phyloP scores from a whole-genome alignment of 495 filamentous ascomycete species.

The Amphirosellinia nigrospora region DNA sequence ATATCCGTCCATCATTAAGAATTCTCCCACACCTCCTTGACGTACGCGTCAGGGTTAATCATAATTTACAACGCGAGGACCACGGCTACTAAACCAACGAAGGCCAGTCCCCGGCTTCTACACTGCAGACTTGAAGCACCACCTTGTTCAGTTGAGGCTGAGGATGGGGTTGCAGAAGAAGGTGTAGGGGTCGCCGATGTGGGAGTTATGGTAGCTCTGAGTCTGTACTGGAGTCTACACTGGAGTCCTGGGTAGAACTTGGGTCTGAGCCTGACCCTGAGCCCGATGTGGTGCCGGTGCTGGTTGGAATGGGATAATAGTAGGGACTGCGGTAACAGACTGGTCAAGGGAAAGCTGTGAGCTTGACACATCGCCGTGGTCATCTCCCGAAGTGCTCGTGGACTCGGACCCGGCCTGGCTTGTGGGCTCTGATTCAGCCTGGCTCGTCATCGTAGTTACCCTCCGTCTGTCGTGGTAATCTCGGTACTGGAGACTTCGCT shows the following conservation, averaged over 20 bases:
- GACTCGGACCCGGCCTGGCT: conserved; percentile 22
- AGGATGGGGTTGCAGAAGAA: conserved; percentile 28
- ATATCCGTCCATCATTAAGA: neutral
- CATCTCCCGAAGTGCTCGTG: conserved; percentile 30
- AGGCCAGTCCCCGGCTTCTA: conserved; percentile 37
- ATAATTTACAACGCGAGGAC: conserved; percentile 38
- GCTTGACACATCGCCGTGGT: conserved; percentile 30
- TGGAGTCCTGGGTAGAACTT: neutral
- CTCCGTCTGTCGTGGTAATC: neutral
- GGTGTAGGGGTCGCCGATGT: conserved; percentile 21
- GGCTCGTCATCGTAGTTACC: conserved; percentile 23
- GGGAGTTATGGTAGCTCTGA: neutral
- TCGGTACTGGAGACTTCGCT: conserved; percentile 7
- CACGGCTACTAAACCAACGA: conserved; percentile 39
- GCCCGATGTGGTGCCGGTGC: too few relatives aligned
- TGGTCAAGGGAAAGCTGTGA: conserved; percentile 34
- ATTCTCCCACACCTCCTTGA: neutral
- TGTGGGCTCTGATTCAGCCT: conserved; percentile 20
- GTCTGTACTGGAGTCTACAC: neutral
- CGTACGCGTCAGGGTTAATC: neutral
- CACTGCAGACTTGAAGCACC: conserved; percentile 31
- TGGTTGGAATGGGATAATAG: conserved; percentile 18
- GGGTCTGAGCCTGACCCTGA: neutral
- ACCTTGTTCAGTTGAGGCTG: conserved; percentile 27
- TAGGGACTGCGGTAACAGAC: conserved; percentile 33